Evolutionary conservation across 352 stramenopile species (phyloP).

Genomic region (Phytophthora ramorum): DNA sequence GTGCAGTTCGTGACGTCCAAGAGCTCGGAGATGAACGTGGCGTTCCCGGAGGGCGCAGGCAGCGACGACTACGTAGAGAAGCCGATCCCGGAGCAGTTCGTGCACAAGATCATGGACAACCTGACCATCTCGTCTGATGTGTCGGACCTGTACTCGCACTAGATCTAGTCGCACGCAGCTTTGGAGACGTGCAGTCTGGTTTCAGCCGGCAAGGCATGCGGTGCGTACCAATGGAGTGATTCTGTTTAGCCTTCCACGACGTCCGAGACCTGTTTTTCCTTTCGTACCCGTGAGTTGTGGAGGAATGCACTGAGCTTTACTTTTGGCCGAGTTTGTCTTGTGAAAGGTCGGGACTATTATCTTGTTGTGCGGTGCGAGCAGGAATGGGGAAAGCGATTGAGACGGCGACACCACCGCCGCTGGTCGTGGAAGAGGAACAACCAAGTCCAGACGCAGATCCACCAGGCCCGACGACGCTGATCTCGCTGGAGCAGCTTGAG

Average conservation of each 20-base stretch:
- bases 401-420: constrained; percentile 6
- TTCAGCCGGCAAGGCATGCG: not conserved
- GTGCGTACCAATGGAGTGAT: constrained; percentile 13
- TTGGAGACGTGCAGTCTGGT: not conserved
- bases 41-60: constrained; percentile 86
- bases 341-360: constrained; percentile 30
- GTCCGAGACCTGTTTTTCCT: constrained; percentile 4
- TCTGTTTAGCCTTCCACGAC: constrained; percentile 1
- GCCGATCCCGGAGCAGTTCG: constrained; percentile 98
- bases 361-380: not conserved
- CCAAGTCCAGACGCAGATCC: constrained; percentile 14
- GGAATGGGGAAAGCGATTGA: constrained; percentile 31
- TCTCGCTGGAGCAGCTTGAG: constrained; percentile 47
- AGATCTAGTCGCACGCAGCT: constrained; percentile 23
- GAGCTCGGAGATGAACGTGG: constrained; percentile 97
- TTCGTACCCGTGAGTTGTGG: constrained; percentile 11
- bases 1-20: constrained; percentile 96
- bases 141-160: constrained; percentile 95
- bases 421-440: constrained; percentile 21
- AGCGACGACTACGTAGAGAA: constrained; percentile 95
- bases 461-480: constrained; percentile 16
- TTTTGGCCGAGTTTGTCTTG: constrained; percentile 25
- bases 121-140: constrained; percentile 92
- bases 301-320: constrained; percentile 33
- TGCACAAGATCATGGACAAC: constrained; percentile 92